These are phyloP conservation scores for Colletotrichum kahawae DNA, from an alignment of 2,329 filamentous ascomycete species.

Conservation along the genomic window DNA sequence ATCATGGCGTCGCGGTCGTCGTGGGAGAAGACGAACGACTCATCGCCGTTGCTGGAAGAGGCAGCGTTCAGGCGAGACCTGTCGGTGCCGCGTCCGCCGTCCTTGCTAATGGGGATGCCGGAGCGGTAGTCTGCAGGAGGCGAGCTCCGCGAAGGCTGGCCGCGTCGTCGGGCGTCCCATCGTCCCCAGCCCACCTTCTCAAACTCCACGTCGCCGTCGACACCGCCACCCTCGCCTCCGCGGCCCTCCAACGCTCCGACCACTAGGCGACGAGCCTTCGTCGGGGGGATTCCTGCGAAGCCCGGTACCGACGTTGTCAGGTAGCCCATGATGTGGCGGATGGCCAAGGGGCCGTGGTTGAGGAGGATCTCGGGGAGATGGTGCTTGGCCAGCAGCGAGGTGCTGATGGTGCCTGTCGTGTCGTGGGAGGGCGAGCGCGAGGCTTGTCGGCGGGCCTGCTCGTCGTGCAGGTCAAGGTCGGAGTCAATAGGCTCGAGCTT, in stretches of 20 bases:
- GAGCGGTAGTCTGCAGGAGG: conserved; percentile 49
- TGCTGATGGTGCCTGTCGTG: conserved; percentile 81
- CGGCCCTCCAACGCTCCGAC: conserved; percentile 91
- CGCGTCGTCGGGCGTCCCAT: conserved; percentile 85
- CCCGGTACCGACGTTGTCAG: conserved; percentile 92
- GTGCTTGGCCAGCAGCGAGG: conserved; percentile 83
- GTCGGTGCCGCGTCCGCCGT: conserved; percentile 46
- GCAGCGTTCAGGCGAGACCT: conserved; percentile 55
- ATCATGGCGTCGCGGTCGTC: conserved; percentile 71
- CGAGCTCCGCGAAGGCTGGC: conserved; percentile 57
- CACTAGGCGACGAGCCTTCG: conserved; percentile 88
- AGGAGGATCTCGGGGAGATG: conserved; percentile 91
- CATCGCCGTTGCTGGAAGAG: conserved; percentile 69
- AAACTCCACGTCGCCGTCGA: conserved; percentile 78
- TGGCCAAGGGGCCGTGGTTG: conserved; percentile 87
- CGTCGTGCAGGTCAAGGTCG: conserved; percentile 78
- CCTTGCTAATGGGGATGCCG: conserved; percentile 63
- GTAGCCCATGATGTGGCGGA: conserved; percentile 94
- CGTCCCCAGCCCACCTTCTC: conserved; percentile 98
- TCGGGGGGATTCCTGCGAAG: conserved; percentile 85
- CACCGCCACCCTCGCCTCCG: conserved; percentile 62
- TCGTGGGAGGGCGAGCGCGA: conserved; percentile 63
- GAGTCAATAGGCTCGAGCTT: conserved; percentile 75
- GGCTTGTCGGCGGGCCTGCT: conserved; percentile 31
- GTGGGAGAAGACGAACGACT: conserved; percentile 78